Base-by-base conservation (phyloP, 768 basidiomycete genomes). In the Mycena vitilis region DNA sequence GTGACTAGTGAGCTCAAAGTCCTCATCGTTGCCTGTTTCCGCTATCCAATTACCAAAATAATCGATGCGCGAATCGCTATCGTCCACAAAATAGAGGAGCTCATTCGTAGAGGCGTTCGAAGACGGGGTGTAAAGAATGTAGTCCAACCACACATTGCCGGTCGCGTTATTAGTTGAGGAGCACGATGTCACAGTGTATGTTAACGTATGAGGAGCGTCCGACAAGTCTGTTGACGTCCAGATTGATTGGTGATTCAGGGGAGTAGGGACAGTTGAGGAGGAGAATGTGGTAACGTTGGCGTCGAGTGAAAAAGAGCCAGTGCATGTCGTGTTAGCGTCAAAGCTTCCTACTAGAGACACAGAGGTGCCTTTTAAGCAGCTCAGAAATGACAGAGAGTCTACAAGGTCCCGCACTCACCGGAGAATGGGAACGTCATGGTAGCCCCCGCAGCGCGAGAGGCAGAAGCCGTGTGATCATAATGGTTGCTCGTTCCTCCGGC, bases 81-180 rank as follows among this genome's bases (percentile, higher is more conserved):
- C 75, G 57, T 76, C 75, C 15, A 75, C 48, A 37, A 75, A 75
- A 30, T 67, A 74, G 18, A 69, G 52, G 36, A 72, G 51, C 9
- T 66, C 71, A 45, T 63, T 63, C 15, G 68, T 62, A 4, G 70
- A 68, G 3, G 70, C 65, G 53, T 70, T 69, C 22, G 48, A n/a
- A 5, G 75, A 72, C 5, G 75, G 68, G 30, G 63, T 57, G 53
- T 76, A 76, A 10, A 76, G 68, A 23, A 76, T 44, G 60, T 76
- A 76, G 51, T 76, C 75, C 18, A 76, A 52, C 71, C 70, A 76
- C 37, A 73, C 38, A 57, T 68, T 59, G 15, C 70, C 67, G 18
- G 66, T 12, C 11, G 68, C 38, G 53, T n/a, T 49, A 42, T 51
- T 57, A 13, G 60, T 51, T 12, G 66, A 22, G n/a, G 54, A 59